Evolutionary conservation across 371 early-diverging fungal species (phyloP), one percentile per base, ranked within the genome.

Genomic region (Gilbertella persicaria): DNA sequence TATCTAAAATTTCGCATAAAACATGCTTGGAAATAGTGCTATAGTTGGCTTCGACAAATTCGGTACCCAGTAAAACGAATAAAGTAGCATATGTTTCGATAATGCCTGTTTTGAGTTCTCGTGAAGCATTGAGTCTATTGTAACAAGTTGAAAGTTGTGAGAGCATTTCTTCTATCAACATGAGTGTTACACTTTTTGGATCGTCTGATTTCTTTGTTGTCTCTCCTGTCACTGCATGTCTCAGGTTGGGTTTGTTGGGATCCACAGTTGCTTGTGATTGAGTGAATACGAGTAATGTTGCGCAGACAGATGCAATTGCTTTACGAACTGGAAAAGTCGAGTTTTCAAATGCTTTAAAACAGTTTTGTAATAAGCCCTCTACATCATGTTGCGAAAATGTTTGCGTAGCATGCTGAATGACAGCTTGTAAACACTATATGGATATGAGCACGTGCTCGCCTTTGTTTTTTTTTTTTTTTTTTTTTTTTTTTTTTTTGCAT

Each of bases 81-180:
- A 93, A 57, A 1, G 83, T 79, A 0, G 90, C 86, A 68, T 93
- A 94, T 0, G 88, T 79, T 55, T 95, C 94, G 10, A 91, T 70
- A 1, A 95, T 68, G 5, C 93, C 94, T 0, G 91, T 81, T 0
- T 90, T 84, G 16, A 84, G 75, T 29, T 95, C 94, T 13, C 88
- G 79, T 1, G 90, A 75, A 0, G 80, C 73, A 10, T 69, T 67
- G 13, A 67, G 69, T 26, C 74, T 84, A 43, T 78, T 86, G 59
- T 89, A 91, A 6, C 79, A 68, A 1, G 49, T 50, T 0, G 85
- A 80, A 10, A 96, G 69, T 43, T 87, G 73, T 2, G 55, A 43
- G 4, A 93, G 68, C 73, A 92, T 85, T 44, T 92, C 91, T 9
- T 78, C 83, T 24, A 88, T 73, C 2, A 83, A 69, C 61, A 91